Conservation (phyloP, 257 asterid genomes). For the Perilla frutescens region DNA sequence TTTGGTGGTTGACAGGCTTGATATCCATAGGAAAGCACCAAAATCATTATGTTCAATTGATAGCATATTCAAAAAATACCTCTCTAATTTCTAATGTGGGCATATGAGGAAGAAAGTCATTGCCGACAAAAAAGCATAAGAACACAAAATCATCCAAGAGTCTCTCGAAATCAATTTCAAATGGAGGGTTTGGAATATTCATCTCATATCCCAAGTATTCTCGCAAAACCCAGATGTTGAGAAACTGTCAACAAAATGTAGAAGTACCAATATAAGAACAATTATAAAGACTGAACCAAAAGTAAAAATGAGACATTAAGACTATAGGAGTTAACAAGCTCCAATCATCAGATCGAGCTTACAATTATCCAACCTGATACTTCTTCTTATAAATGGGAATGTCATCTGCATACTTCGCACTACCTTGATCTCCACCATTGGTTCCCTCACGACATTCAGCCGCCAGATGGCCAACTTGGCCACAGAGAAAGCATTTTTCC, state of each 20-base stretch:
- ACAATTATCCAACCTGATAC: conserved; percentile 71
- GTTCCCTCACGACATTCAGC: conserved; percentile 71
- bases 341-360: conserved; percentile 29
- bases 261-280: conserved; percentile 37
- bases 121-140: conserved; percentile 93
- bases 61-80: conserved; percentile 53
- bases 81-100: conserved; percentile 97
- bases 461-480: conserved; percentile 92
- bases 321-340: conserved; percentile 12
- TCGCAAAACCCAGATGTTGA: conserved; percentile 87
- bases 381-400: conserved; percentile 79
- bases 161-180: conserved; percentile 81
- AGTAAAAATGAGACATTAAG: neutral
- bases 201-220: conserved; percentile 89
- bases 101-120: conserved; percentile 99
- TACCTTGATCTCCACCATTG: conserved; percentile 45
- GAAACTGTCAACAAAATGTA: conserved; percentile 61
- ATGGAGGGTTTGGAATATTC: conserved; percentile 74
- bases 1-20: neutral
- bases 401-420: conserved; percentile 55
- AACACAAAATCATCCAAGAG: conserved; percentile 97
- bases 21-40: conserved; percentile 26
- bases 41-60: conserved; percentile 3
- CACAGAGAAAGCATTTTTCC: conserved; percentile 90
- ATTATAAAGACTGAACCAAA: conserved; percentile 21